Evolutionary conservation across 78 protist genomes (phyloP).

Genomic region (Ministeria vibrans): DNA sequence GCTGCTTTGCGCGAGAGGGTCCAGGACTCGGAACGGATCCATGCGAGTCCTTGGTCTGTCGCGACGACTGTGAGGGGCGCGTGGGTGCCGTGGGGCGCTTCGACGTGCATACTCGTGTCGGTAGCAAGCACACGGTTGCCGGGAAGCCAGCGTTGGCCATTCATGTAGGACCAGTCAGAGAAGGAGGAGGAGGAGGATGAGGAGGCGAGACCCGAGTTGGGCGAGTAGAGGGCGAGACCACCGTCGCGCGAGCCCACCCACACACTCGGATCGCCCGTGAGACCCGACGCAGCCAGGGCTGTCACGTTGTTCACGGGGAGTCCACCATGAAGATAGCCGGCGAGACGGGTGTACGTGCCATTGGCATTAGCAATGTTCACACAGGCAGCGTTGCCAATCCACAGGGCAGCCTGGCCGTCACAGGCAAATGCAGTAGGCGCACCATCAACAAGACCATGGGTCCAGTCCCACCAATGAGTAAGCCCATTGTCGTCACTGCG

Average conservation of each 20-base stretch:
- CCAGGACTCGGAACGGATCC: background rate
- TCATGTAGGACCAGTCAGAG: background rate
- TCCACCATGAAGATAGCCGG: background rate
- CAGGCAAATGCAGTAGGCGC: background rate
- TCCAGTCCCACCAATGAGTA: background rate
- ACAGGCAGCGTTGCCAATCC: background rate
- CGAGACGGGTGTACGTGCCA: background rate
- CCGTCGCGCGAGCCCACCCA: background rate
- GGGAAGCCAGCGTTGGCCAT: conserved; percentile 15
- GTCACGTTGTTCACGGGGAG: background rate
- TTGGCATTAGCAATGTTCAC: background rate
- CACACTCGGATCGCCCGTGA: background rate
- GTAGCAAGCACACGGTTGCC: background rate
- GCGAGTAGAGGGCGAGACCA: background rate
- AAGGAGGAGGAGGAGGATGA: no score
- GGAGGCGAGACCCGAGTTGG: background rate
- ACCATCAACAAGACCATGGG: background rate
- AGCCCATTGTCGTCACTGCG: background rate
- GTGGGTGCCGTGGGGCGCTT: no score
- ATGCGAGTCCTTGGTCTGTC: conserved; percentile 8
- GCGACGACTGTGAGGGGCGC: background rate
- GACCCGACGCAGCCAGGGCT: background rate
- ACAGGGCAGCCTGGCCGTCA: background rate
- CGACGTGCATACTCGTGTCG: background rate
- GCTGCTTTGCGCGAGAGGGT: conserved; percentile 11